Percentiles rank a stretch among this genome's conserved stretches.
These are phyloP conservation scores for Allantophomopsis cytisporea DNA, from an alignment of 2,329 filamentous ascomycete genomes.

Conservation along the genomic window DNA sequence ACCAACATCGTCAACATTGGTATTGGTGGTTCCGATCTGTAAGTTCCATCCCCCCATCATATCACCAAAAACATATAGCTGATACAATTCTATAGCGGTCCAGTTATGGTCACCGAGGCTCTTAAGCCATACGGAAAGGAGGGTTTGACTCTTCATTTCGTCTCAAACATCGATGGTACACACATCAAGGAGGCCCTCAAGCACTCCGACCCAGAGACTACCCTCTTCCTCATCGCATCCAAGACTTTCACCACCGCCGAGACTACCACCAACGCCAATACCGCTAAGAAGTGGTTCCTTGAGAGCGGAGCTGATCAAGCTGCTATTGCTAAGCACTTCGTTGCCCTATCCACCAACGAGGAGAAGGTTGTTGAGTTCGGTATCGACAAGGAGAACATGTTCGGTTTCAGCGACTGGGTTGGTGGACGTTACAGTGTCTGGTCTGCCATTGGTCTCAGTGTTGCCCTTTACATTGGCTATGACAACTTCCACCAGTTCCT, in stretches of 20 bases:
- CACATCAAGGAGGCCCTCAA: conserved; percentile 91
- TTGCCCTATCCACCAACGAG: conserved; percentile 93
- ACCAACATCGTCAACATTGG: conserved; percentile 95
- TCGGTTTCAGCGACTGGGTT: conserved; percentile 97
- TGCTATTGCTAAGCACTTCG: conserved; percentile 97
- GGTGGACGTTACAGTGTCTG: conserved; percentile 97
- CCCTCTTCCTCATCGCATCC: conserved; percentile 95
- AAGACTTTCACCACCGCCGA: conserved; percentile 99
- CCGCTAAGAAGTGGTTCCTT: conserved; percentile 94
- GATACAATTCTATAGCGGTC: conserved; percentile 46
- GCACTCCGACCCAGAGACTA: conserved; percentile 86
- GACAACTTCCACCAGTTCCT: conserved; percentile 98
- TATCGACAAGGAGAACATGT: conserved; percentile 99
- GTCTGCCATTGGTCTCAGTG: conserved; percentile 94
- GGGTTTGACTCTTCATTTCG: conserved; percentile 86
- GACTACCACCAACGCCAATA: conserved; percentile 94
- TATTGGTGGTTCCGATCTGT: conserved; percentile 97
- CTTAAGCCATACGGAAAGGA: conserved; percentile 87
- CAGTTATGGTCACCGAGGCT: conserved; percentile 97
- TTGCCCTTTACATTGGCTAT: conserved; percentile 88
- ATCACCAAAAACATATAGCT: conserved; percentile 4
- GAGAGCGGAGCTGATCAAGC: conserved; percentile 62
- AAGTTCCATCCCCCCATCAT: conserved; percentile 26
- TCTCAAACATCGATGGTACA: conserved; percentile 98
- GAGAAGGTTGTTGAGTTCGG: conserved; percentile 94